Base-by-base conservation (phyloP, 805 yeast species). In the Yarrowia yakushimensis region DNA sequence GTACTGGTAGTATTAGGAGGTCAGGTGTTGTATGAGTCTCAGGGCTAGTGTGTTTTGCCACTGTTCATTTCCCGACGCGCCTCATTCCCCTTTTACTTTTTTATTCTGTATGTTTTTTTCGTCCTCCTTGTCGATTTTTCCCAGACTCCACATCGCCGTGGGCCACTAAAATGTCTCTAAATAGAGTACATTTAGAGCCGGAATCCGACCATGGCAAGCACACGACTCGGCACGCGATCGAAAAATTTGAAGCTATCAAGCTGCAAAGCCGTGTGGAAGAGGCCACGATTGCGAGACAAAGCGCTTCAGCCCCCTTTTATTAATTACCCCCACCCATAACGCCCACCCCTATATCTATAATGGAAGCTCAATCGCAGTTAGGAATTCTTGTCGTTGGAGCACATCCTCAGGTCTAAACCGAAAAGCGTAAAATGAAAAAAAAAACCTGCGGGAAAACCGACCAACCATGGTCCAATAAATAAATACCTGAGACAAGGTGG, bases 151-250 rank as follows among this genome's bases (percentile, higher is more conserved):
- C n/a, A n/a, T n/a, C n/a, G n/a, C n/a, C n/a, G 33, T 43, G 54
- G 13, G 55, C 55, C 55, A 48, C 55, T 48, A 48, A 33, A 48
- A 31, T 48, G 39, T 25, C 59, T 12, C 59, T 31, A 52, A 36
- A 25, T 36, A 52, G n/a, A 52, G 42, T 52, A 36, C 27, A 25
- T 52, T 52, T 52, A 52, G 36, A 52, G 59, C 59, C 59, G 17
- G 23, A 36, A 27, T 48, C 31, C 55, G 55, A 52, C 42, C 42
- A 36, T n/a, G n/a, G n/a, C 10, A 36, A 52, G 43, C 59, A 52
- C 59, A 52, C 59, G 59, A 52, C 59, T 52, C 59, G 34, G 59
- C 59, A 52, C 59, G 59, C 43, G 59, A 52, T 52, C 43, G 59
- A 34, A 36, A 52, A 52, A 52, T 25, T 36, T 17, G 43, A 23